Conservation (phyloP, 352 stramenopile species). For the Phytophthora ramorum region DNA sequence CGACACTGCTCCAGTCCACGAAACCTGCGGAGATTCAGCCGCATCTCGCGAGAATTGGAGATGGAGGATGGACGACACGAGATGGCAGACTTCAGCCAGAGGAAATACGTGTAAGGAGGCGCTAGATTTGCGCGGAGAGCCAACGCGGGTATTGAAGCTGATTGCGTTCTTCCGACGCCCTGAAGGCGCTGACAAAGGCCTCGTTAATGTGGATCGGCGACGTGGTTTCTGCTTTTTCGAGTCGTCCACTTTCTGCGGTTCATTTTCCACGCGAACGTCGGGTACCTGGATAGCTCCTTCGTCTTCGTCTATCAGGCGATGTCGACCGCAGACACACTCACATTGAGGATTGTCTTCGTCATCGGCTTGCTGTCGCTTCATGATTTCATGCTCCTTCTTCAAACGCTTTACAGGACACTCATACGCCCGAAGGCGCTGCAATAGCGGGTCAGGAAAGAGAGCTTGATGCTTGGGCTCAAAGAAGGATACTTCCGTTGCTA, state of each 20-base stretch:
- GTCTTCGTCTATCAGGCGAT: slow-evolving; percentile 39
- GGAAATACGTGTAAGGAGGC: slow-evolving; percentile 56
- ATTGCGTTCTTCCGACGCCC: slow-evolving; percentile 54
- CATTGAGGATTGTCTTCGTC: slow-evolving; percentile 32
- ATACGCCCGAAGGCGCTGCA: slow-evolving; percentile 42
- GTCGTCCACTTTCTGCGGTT: slow-evolving; percentile 18
- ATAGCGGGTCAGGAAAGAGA: slow-evolving; percentile 30
- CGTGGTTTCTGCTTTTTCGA: slow-evolving; percentile 27
- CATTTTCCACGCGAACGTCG: slow-evolving; percentile 1
- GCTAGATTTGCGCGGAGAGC: slow-evolving; percentile 40
- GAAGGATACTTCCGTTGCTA: slow-evolving; percentile 58
- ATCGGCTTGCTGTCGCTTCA: slow-evolving; percentile 24
- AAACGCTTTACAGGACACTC: slow-evolving; percentile 53
- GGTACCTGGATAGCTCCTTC: slow-evolving; percentile 26
- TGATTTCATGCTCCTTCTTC: slow-evolving; percentile 54
- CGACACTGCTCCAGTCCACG: slow-evolving; percentile 16
- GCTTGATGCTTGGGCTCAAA: slow-evolving; percentile 22
- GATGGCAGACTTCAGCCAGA: slow-evolving; percentile 63
- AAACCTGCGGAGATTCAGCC: slow-evolving; percentile 21
- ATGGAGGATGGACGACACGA: slow-evolving; percentile 67
- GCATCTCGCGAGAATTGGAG: slow-evolving; percentile 66
- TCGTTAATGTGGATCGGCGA: slow-evolving; percentile 42
- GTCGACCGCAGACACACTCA: slow-evolving; percentile 56
- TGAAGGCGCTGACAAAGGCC: slow-evolving; percentile 33
- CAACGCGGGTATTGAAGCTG: slow-evolving; percentile 44